These are phyloP conservation scores for Akanthomyces uredinophilus DNA, from an alignment of 2,329 filamentous ascomycete species.

Conservation along the genomic window DNA sequence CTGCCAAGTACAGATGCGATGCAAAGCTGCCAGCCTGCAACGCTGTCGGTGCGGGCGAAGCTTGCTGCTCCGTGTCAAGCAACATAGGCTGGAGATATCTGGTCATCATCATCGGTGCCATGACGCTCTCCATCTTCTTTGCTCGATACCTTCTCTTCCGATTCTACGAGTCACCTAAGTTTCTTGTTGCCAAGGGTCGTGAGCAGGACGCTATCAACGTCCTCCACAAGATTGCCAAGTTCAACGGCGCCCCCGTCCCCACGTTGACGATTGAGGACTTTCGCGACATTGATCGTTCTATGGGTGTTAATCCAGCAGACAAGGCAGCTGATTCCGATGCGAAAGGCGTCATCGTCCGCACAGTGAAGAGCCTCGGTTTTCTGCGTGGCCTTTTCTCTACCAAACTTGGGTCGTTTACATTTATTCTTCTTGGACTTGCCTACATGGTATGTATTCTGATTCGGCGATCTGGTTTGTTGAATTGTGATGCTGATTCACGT, in stretches of 20 bases:
- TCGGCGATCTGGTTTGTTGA: not conserved
- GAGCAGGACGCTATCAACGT: constrained; percentile 48
- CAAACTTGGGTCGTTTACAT: not conserved
- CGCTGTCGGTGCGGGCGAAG: constrained; percentile 20
- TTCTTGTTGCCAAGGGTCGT: constrained; percentile 48
- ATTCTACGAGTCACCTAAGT: constrained; percentile 55
- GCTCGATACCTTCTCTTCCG: constrained; percentile 51
- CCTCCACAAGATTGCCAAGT: constrained; percentile 49
- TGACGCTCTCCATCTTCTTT: constrained; percentile 50
- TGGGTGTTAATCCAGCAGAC: not conserved
- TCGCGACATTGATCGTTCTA: not conserved
- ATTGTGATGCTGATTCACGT: not conserved
- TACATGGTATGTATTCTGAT: constrained; percentile 5
- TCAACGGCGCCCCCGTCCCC: constrained; percentile 34
- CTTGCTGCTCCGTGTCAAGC: constrained; percentile 29
- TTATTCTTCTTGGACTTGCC: not conserved
- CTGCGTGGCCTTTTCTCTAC: not conserved
- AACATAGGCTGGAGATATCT: constrained; percentile 60
- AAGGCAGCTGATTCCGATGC: not conserved
- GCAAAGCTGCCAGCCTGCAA: constrained; percentile 40
- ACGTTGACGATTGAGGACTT: constrained; percentile 4
- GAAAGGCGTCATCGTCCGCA: not conserved
- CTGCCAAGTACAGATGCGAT: constrained; percentile 38
- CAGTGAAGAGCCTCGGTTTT: not conserved
- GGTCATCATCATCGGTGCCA: constrained; percentile 47